Evolutionary conservation across 2,329 filamentous ascomycete genomes (phyloP), one percentile per base, ranked within the genome.

Genomic region (Fusarium abutilonis): DNA sequence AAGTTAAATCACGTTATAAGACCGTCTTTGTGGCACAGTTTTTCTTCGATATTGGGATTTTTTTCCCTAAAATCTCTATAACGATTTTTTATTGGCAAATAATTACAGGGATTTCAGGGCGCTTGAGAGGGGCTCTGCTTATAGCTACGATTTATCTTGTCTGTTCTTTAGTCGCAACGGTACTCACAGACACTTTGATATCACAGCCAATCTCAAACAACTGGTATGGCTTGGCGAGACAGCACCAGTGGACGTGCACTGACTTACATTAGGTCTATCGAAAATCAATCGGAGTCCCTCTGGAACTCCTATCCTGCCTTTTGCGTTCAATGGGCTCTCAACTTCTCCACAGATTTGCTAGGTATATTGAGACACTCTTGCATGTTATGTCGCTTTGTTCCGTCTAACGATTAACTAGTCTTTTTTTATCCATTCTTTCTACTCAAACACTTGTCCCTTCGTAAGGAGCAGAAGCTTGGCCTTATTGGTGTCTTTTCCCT

Each of bases 221-320:
- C 2, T 58, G 55, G 54, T 51, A 57, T 8, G 6, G 2, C 3
- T 10, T 4, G 1, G 17, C 4, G 14, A 4, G 11, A 3, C 2
- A 2, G 6, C 9, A 6, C 2, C 6, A 8, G 4, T 13, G 21
- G 15, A 6, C 14, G 9, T 4, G 8, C 3, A 4, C 17, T 1
- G 21, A 11, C 3, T 4, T 13, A 8, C 8, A 1, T 2, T 3
- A 57, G 54, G 55, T 58, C 55, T 9, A 52, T 58, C 14, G 34
- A 56, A 7, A 58, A 58, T 4, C 55, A 58, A 14, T 26, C 52
- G 1, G 43, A 44, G 5, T 58, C 55, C 4, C 17, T 45, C 11
- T 58, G 55, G 55, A 58, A 58, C 19, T 58, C 55, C 0, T 58
- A 58, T 3, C 28, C 53, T n/a, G 31, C 45, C 2, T 58, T 58